These are phyloP conservation scores for Fomitopsis pinicola DNA, from an alignment of 1,284 basidiomycete species.

Conservation along the genomic window DNA sequence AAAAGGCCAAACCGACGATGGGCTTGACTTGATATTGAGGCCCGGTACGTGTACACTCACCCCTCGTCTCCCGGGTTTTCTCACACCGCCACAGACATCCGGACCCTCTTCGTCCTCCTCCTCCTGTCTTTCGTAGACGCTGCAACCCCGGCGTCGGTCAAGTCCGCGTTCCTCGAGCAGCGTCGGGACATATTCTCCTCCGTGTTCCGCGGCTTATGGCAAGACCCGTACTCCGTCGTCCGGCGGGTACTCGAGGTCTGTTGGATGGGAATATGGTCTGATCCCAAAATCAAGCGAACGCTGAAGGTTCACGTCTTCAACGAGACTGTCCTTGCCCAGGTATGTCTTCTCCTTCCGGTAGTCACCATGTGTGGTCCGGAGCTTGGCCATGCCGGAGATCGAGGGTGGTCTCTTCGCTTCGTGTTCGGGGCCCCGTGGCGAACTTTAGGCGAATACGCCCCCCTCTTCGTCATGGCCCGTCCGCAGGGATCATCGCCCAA, in stretches of 20 bases:
- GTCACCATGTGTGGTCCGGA: neutral
- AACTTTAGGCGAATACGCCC: no score
- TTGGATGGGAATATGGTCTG: constrained; percentile 70
- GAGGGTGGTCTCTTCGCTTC: no score
- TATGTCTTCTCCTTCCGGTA: constrained; percentile 27
- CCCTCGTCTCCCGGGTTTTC: neutral
- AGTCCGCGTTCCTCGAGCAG: constrained; percentile 62
- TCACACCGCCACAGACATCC: constrained; percentile 48
- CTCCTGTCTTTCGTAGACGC: constrained; percentile 64
- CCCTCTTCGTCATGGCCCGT: no score
- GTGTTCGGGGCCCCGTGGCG: no score
- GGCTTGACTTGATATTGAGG: constrained; percentile 39
- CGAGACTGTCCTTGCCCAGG: constrained; percentile 58
- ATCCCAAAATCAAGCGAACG: constrained; percentile 63
- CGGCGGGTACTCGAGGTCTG: constrained; percentile 57
- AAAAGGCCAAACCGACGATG: constrained; percentile 40
- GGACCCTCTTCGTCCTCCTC: constrained; percentile 64
- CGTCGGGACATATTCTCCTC: constrained; percentile 56
- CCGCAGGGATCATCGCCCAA: no score
- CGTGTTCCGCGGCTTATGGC: constrained; percentile 62
- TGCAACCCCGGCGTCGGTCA: constrained; percentile 44
- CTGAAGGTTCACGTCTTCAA: constrained; percentile 65
- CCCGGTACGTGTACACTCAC: constrained; percentile 45
- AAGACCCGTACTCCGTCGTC: constrained; percentile 57
- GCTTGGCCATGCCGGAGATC: neutral